Evolutionary conservation across 352 stramenopile species (phyloP).

Genomic region (Phytophthora ramorum): DNA sequence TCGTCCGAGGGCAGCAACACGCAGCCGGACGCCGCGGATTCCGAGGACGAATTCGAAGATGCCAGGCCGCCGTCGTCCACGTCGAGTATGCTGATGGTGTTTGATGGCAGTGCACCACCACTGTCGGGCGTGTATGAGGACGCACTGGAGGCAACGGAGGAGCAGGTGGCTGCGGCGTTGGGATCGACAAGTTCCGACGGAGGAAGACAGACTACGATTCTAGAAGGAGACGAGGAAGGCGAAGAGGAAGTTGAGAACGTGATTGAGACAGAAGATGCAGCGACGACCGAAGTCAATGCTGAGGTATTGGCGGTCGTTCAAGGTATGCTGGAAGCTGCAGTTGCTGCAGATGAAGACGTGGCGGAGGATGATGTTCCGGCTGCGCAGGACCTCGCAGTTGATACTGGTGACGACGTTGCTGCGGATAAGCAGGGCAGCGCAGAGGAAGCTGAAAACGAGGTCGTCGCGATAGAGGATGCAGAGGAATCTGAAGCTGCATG

Average conservation of each 20-base stretch:
- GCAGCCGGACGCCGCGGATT: conserved; percentile 14
- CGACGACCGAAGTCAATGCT: not conserved
- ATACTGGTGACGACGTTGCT: not conserved
- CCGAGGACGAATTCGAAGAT: conserved; percentile 41
- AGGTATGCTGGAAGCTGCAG: conserved; percentile 1
- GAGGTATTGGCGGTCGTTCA: not conserved
- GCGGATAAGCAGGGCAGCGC: not conserved
- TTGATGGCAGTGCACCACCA: conserved; percentile 16
- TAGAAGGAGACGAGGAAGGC: conserved; percentile 10
- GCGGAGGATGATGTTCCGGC: not conserved
- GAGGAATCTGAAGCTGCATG: too few relatives aligned
- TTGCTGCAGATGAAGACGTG: not conserved
- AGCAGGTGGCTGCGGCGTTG: conserved; percentile 24
- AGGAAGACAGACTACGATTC: conserved; percentile 19
- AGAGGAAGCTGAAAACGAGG: not conserved
- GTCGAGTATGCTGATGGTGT: conserved; percentile 1
- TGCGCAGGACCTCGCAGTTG: not conserved
- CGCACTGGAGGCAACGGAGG: conserved; percentile 32
- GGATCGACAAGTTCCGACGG: conserved; percentile 15
- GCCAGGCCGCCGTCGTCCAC: conserved; percentile 32
- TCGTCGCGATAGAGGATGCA: too few relatives aligned
- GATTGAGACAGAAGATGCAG: not conserved
- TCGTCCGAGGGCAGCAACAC: conserved; percentile 23
- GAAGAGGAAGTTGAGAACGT: not conserved
- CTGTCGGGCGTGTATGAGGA: conserved; percentile 32